Percentiles rank a stretch among this genome's conserved stretches.
Conservation (phyloP, 768 basidiomycete genomes). For the Suillus subluteus region DNA sequence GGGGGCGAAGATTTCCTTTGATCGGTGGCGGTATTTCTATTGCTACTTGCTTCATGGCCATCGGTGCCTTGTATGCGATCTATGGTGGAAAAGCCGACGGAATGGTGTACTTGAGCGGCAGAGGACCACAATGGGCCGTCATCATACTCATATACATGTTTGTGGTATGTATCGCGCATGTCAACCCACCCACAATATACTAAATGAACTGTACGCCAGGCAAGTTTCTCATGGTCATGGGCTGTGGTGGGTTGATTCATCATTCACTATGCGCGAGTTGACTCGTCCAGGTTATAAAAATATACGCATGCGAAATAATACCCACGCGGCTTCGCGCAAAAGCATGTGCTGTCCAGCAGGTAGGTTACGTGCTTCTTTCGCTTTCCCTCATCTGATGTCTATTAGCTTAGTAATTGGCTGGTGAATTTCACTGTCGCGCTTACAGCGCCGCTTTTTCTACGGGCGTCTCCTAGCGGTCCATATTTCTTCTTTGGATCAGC, state of each 20-base stretch:
- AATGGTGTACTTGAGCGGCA: slow-evolving; percentile 26
- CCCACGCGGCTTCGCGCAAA: slow-evolving; percentile 50
- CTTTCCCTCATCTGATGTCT: slow-evolving; percentile 10
- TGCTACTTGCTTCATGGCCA: slow-evolving; percentile 41
- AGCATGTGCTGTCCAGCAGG: slow-evolving; percentile 48
- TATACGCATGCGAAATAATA: slow-evolving; percentile 50
- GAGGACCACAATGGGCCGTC: slow-evolving; percentile 38
- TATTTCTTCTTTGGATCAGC: slow-evolving; percentile 51
- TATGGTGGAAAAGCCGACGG: slow-evolving; percentile 36
- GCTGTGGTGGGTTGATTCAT: neutral
- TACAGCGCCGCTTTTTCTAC: slow-evolving; percentile 50
- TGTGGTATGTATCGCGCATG: slow-evolving; percentile 29
- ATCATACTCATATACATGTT: slow-evolving; percentile 53
- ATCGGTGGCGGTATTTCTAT: slow-evolving; percentile 48
- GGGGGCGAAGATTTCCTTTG: slow-evolving; percentile 39
- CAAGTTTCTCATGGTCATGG: slow-evolving; percentile 3
- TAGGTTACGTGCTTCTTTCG: slow-evolving; percentile 22
- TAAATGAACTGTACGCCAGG: neutral
- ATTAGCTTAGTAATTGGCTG: slow-evolving; percentile 29
- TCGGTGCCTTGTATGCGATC: slow-evolving; percentile 48
- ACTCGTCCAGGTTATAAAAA: slow-evolving; percentile 34
- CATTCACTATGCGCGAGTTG: neutral
- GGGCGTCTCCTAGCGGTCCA: slow-evolving; percentile 45
- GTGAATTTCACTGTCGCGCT: slow-evolving; percentile 49
- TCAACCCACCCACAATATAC: neutral